Base-by-base conservation (phyloP, 176 grass and related monocot genomes). In the Oryza longistaminata region DNA sequence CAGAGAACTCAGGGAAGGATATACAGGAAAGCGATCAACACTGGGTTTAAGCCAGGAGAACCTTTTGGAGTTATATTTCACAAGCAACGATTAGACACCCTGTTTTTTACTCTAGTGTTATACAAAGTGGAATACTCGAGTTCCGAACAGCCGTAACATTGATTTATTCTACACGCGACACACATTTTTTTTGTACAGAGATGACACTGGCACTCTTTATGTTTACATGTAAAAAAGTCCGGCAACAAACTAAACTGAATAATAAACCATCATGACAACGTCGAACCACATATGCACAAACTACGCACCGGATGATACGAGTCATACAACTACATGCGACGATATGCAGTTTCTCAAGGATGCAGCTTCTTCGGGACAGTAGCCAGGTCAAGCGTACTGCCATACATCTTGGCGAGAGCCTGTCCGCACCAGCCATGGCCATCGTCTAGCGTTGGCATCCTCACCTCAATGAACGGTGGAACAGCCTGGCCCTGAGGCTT, bases 361-460 rank as follows among this genome's bases (percentile, higher is more conserved):
- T 92, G 87, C 74, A 89, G 15, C 79, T 94, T 87, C 87, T 86
- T 90, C 0, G 93, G 87, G 4, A 90, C 31, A 66, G 72, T 39
- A 33, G 75, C 85, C 39, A 94, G 74, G 75, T 90, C 87, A 10
- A 94, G 69, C 8, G 70, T 64, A 3, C 85, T 76, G 11, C 90
- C 87, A 69, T 84, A 77, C 75, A 80, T 86, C 82, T 88, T 86
- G 0, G 85, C 66, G 4, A 92, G 90, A 61, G 88, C 87, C 71
- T 90, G 87, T 42, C 90, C 88, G 0, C 90, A 92, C 93, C 90
- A 90, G 22, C 82, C 87, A 65, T 92, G 90, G 1, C 90, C 90
- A 22, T 94, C 85, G 1, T 92, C 93, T 53, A 94, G 72, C 1
- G 87, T 94, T 9, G 90, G 93, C 93, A 90, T 90, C 72, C 85